Base-by-base conservation (phyloP, 1,139 yeast species). In the Geotrichum carabidarum region DNA sequence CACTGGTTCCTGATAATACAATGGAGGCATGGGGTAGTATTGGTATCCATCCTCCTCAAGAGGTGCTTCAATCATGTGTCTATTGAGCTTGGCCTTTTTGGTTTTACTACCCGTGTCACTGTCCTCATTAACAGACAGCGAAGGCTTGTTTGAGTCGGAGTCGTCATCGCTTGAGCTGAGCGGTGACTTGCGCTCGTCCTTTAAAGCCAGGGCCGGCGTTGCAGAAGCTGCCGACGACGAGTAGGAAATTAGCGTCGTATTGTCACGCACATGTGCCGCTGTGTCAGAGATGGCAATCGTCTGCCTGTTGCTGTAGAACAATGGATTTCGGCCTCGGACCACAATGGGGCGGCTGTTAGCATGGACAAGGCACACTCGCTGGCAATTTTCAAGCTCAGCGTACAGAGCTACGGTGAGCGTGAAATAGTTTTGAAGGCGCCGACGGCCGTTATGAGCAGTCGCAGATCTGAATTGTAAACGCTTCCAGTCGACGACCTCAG, bases 311-410 rank as follows among this genome's bases (percentile, higher is more conserved):
- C 78, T 75, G 62, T 82, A 82, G 61, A 82, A 82, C 34, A 80
- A 75, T 3, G 87, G 87, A 62, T 82, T 82, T 57, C 87, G 69
- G 4, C 87, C 87, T 58, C 87, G 69, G 2, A 82, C 87, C 35
- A 81, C 80, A 5, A 82, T 78, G 1, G 85, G 85, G 32, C 75
- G 62, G 0, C 76, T 70, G 47, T 63, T 60, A 17, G 73, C 59
- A 3, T 58, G 63, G 31, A 59, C 59, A 36, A 65, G 60, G 35
- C 64, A 62, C 51, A 63, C 66, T 48, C 63, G 62, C 58, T 60
- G 62, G 36, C 64, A 64, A 53, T 65, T 65, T 41, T 62, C 67
- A 44, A 69, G 62, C 44, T 63, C 69, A 17, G 67, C 72, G 54
- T 74, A 74, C 22, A 80, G 67, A 50, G 74, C 71, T 12, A 80